Base-by-base conservation (phyloP, 2,329 filamentous ascomycete genomes). In the Pleoardoris graminearum region DNA sequence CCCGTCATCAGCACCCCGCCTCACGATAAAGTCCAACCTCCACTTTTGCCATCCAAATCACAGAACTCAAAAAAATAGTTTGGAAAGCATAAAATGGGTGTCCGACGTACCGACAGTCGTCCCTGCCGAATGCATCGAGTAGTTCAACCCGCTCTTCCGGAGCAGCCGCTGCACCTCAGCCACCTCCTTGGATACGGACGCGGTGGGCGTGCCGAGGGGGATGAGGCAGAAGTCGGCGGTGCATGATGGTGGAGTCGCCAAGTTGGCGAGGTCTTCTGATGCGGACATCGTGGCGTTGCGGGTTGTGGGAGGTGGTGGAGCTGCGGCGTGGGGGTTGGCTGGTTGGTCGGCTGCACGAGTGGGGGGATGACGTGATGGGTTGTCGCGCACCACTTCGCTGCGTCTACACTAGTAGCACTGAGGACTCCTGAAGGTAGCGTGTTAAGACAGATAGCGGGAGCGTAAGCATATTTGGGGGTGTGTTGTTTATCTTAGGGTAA, bases 201-300 rank as follows among this genome's bases (percentile, higher is more conserved):
- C 77, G 1, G 76, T 77, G 3, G 77, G 75, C 10, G 78, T 80
- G 53, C 78, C 78, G 42, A 97, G 87, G 1, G 92, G 92, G 55
- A 97, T 88, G 60, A 97, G 80, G 74, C 92, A 97, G 72, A 97
- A 96, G 76, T 97, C 92, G 52, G 88, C 92, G 49, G 88, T 90
- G 75, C 90, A 95, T 51, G 85, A 78, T 50, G 83, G 78, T 3
- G 92, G 92, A 1, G 90, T 93, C 23, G 49, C 35, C 29, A 71
- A 57, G 6, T 59, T 57, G 6, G 57, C 58, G 21, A 67, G 47
- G 38, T 66, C 58, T 41, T 50, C 54, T 19, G 59, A 54, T 17
- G 56, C 55, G 29, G 59, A 53, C 66, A 68, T 69, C 25, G n/a
- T 47, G 29, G 33, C 16, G 22, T 3, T 17, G 19, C 32, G 25